phyloP scores from a whole-genome alignment of 164 flowering plant genomes.

The Chloranthus sessilifolius region DNA sequence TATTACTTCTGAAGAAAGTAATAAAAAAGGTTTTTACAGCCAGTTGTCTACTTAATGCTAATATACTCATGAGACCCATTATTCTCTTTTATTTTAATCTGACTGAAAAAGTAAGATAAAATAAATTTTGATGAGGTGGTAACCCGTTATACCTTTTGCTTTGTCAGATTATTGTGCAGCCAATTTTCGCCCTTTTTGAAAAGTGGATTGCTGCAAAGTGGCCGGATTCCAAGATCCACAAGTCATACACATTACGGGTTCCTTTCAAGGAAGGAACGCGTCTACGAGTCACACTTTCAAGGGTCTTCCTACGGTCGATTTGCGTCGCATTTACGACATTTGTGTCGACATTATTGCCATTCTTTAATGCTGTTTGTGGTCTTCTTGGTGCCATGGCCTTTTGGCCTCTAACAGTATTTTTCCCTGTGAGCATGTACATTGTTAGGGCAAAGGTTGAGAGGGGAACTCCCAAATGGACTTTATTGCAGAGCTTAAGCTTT shows the following conservation, averaged over 20 bases:
- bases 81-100: too few relatives aligned
- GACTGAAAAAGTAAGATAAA: too few relatives aligned
- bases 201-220: slow-evolving; percentile 8
- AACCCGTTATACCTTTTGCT: too few relatives aligned
- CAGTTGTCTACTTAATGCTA: not conserved
- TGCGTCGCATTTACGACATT: slow-evolving; percentile 12
- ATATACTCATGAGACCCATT: not conserved
- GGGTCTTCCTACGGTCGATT: slow-evolving; percentile 7
- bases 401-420: slow-evolving; percentile 12
- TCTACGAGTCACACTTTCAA: slow-evolving; percentile 5
- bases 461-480: slow-evolving; percentile 6
- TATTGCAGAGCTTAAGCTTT: slow-evolving; percentile 3
- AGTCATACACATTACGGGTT: slow-evolving; percentile 2
- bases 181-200: slow-evolving; percentile 14
- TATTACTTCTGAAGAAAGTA: not conserved
- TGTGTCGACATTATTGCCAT: slow-evolving; percentile 16
- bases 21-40: not conserved
- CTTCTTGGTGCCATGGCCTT: slow-evolving; percentile 7
- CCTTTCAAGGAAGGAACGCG: not conserved
- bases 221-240: slow-evolving; percentile 10
- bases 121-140: too few relatives aligned
- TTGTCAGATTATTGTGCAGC: slow-evolving; percentile 17
- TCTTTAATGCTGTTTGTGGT: slow-evolving; percentile 11
- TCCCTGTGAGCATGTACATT: slow-evolving; percentile 11
- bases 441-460: slow-evolving; percentile 4